These are phyloP conservation scores for Calonectria montana DNA, from an alignment of 2,329 filamentous ascomycete genomes.

Conservation along the genomic window DNA sequence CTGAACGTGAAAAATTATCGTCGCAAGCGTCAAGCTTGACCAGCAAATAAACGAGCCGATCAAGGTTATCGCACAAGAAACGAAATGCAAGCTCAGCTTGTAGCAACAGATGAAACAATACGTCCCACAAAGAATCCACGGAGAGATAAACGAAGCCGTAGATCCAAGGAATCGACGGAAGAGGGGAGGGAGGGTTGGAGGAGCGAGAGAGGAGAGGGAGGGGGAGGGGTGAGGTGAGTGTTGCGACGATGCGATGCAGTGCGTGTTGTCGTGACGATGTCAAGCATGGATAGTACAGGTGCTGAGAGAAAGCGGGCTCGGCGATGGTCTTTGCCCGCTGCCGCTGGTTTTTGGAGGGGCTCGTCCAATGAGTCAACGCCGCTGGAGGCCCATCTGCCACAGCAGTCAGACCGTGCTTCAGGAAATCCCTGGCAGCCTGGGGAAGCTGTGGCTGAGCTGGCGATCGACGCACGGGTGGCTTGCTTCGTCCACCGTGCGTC, in stretches of 20 bases:
- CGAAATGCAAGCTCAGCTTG: constrained; percentile 14
- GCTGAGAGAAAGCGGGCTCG: constrained; percentile 28
- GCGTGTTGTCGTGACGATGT: constrained; percentile 39
- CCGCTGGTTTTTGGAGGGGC: constrained; percentile 33
- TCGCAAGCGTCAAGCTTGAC: constrained; percentile 20
- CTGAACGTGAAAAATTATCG: constrained; percentile 36
- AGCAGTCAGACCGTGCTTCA: neutral
- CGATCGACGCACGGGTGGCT: neutral
- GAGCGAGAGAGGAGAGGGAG: constrained; percentile 14
- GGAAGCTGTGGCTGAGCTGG: neutral
- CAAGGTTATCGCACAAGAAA: constrained; percentile 10
- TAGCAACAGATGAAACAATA: neutral
- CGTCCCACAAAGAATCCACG: constrained; percentile 19
- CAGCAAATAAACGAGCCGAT: constrained; percentile 10
- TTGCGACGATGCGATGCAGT: constrained; percentile 25
- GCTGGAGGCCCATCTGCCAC: constrained; percentile 20
- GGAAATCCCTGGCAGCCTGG: neutral
- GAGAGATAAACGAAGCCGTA: constrained; percentile 16
- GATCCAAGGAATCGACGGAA: constrained; percentile 10
- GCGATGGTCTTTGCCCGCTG: constrained; percentile 11
- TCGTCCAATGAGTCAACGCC: constrained; percentile 36
- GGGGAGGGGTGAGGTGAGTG: constrained; percentile 19
- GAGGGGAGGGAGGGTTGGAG: neutral
- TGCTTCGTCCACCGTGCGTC: neutral
- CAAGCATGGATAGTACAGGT: constrained; percentile 12